phyloP scores from a whole-genome alignment of 1,139 yeast species.

The Hansenula sp. region DNA sequence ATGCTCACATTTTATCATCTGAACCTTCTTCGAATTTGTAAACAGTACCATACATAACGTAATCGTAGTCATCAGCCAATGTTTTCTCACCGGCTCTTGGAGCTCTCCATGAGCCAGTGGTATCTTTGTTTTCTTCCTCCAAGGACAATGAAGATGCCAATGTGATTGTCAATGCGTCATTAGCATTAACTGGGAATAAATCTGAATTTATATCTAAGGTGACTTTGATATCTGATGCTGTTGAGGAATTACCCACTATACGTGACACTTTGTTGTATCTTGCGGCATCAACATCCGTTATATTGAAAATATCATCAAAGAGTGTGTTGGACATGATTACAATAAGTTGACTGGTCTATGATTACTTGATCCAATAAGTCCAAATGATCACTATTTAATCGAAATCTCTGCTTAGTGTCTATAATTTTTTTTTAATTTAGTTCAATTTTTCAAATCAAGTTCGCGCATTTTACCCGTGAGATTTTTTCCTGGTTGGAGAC shows the following conservation, averaged over 20 bases:
- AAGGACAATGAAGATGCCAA: slow-evolving; percentile 70
- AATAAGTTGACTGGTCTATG: not conserved
- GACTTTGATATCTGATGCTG: slow-evolving; percentile 77
- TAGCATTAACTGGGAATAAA: slow-evolving; percentile 77
- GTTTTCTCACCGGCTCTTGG: slow-evolving; percentile 81
- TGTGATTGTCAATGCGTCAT: slow-evolving; percentile 84
- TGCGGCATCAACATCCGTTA: slow-evolving; percentile 82
- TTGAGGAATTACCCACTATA: slow-evolving; percentile 82
- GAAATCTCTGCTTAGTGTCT: not conserved
- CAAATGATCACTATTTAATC: not conserved
- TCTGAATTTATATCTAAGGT: slow-evolving; percentile 92
- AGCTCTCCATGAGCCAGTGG: slow-evolving; percentile 83
- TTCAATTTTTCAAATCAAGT: not conserved
- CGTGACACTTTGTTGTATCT: slow-evolving; percentile 93
- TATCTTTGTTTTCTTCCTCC: slow-evolving; percentile 55
- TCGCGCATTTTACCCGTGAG: not conserved
- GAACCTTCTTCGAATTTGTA: slow-evolving; percentile 92
- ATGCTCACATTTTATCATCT: slow-evolving; percentile 49
- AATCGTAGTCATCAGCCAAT: slow-evolving; percentile 94
- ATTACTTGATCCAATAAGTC: not conserved
- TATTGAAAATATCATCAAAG: slow-evolving; percentile 90
- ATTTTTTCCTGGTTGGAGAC: not conserved
- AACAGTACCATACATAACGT: slow-evolving; percentile 97
- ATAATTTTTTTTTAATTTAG: not conserved
- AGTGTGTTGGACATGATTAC: slow-evolving; percentile 68